phyloP scores from a whole-genome alignment of 2,329 filamentous ascomycete genomes.

The Mycosphaerella sp. region DNA sequence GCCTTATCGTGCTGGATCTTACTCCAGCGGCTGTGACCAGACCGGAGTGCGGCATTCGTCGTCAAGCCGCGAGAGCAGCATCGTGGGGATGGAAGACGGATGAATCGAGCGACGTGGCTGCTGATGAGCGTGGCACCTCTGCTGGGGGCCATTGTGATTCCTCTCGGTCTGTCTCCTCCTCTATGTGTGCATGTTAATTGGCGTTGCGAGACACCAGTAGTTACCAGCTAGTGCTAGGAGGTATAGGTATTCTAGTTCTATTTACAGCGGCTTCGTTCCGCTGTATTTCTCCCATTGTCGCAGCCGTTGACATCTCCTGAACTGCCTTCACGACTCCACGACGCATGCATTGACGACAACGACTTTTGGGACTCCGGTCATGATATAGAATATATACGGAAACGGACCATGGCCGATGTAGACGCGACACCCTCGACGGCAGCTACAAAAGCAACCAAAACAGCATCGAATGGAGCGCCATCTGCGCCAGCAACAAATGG shows the following conservation, averaged over 20 bases:
- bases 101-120: background rate
- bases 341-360: background rate
- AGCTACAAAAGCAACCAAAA: background rate
- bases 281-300: background rate
- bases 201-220: too few species aligned
- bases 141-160: conserved; percentile 28
- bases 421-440: conserved; percentile 9
- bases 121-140: conserved; percentile 22
- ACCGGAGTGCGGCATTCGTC: conserved; percentile 28
- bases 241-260: too few species aligned
- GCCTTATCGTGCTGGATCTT: conserved; percentile 96
- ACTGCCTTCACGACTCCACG: background rate
- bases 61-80: conserved; percentile 22
- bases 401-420: conserved; percentile 16
- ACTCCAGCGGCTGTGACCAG: conserved; percentile 89
- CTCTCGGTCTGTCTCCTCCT: too few species aligned
- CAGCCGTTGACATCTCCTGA: background rate
- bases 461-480: conserved; percentile 2
- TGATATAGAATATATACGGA: conserved; percentile 4
- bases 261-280: too few species aligned
- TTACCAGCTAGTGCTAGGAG: too few species aligned
- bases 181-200: too few species aligned
- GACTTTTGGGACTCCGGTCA: conserved; percentile 1
- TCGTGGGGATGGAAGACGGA: conserved; percentile 6
- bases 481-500: conserved; percentile 15